Evolutionary conservation across 345 rosid genomes (phyloP), one percentile per base, ranked within the genome.

Genomic region (Carallia pectinifolia): DNA sequence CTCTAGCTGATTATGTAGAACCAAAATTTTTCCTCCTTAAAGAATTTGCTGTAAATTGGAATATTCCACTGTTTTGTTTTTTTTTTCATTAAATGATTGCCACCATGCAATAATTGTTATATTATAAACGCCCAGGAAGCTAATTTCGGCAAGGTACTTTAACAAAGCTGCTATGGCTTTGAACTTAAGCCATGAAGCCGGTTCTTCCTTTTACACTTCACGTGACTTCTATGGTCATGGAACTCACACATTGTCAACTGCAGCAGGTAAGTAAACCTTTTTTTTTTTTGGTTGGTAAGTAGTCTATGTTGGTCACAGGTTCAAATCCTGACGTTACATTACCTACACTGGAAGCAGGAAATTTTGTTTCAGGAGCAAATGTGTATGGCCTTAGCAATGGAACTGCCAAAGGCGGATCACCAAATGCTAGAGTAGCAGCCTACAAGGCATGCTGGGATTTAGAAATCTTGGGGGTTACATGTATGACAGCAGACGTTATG

Each of bases 221-320:
- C 71, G 87, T 2, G 95, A 89, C 75, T 6, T 2, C 1, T 48
- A 73, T 7, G 91, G 92, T 19, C 90, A 89, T 62, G 92, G 95
- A 17, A 64, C 79, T 3, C 89, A 85, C 52, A 89, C 95, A 2
- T 77, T 89, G 5, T 87, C 95, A 39, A 86, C 92, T 0, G 92
- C 95, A 1, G 90, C 64, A 0, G 92, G 95, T 1, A 82, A 58
- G 34, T 33, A 33, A 33, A 33, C 34, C 34, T 33, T 4, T 33
- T 33, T 33, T 33, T 4, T 33, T 33, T 33, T 33, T 33, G 23
- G 23, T 33, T 33, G 34, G 34, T 33, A 33, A 33, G 2, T 33
- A 33, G 34, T 33, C 34, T 33, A 33, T 33, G 34, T 33, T 33
- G 2, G 34, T 4, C 23, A 23, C 23, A 23, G 23, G 23, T 23